These are phyloP conservation scores for Phytophthora cryptogea DNA, from an alignment of 352 stramenopile genomes.

Conservation along the genomic window DNA sequence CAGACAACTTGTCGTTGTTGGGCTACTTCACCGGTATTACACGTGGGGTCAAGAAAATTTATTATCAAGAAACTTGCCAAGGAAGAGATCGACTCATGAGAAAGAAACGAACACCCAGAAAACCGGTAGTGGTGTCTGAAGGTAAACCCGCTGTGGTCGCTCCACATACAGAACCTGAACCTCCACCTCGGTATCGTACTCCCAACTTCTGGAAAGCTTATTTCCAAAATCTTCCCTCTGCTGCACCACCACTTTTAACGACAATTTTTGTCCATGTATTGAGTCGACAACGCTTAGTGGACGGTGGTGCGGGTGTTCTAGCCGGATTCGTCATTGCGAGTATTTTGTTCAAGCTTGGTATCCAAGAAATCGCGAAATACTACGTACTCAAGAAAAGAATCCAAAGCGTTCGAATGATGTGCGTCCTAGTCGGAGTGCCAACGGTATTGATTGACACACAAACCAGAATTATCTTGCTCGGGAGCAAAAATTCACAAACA, in stretches of 20 bases:
- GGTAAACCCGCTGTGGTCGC: too few species aligned
- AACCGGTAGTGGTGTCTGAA: neutral
- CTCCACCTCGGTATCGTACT: neutral
- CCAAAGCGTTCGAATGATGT: conserved; percentile 29
- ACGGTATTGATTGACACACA: conserved; percentile 53
- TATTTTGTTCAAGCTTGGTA: conserved; percentile 29
- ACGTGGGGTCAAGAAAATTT: conserved; percentile 11
- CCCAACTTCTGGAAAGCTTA: conserved; percentile 13
- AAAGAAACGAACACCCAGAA: conserved; percentile 1
- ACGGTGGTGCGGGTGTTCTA: neutral
- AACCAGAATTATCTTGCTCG: conserved; percentile 35
- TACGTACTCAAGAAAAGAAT: conserved; percentile 21
- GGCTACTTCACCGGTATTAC: conserved; percentile 1
- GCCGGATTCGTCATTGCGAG: neutral
- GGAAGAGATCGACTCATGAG: conserved; percentile 2
- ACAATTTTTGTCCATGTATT: conserved; percentile 1
- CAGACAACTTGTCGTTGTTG: neutral
- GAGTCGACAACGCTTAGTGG: conserved; percentile 10
- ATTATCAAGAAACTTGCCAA: conserved; percentile 21
- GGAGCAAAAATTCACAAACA: conserved; percentile 15
- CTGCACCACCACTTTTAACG: neutral
- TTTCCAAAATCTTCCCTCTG: neutral
- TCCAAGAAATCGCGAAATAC: conserved; percentile 37
- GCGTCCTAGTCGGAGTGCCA: conserved; percentile 36
- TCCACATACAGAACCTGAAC: too few species aligned